Conservation (phyloP, 2,329 filamentous ascomycete genomes). For the Blastomyces gilchristii region DNA sequence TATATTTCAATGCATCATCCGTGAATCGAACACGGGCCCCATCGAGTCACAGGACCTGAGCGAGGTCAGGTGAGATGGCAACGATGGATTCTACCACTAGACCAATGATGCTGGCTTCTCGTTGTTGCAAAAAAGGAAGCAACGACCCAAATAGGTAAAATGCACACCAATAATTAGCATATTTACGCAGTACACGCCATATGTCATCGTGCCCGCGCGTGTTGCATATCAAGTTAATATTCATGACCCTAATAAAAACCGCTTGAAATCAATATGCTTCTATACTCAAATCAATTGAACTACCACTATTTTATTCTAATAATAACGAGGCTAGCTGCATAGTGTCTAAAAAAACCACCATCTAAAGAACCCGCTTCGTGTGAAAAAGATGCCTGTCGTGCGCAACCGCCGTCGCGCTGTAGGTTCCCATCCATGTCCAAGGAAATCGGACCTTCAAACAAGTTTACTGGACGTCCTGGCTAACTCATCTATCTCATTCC, state of each 20-base stretch:
- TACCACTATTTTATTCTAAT: background rate
- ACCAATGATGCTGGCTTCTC: slow-evolving; percentile 5
- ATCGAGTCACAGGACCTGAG: no score
- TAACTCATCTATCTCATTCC: background rate
- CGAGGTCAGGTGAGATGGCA: no score
- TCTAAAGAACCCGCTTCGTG: no score
- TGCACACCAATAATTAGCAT: no score
- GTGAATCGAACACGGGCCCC: slow-evolving; percentile 38
- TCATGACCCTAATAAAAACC: no score
- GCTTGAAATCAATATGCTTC: no score
- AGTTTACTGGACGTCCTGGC: background rate
- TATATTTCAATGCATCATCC: slow-evolving; percentile 29
- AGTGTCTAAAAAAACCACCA: no score
- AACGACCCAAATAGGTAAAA: no score
- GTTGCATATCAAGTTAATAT: no score
- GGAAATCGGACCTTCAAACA: background rate
- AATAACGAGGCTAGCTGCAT: background rate
- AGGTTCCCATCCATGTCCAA: background rate
- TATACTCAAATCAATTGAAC: background rate
- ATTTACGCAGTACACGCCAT: no score
- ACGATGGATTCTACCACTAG: background rate
- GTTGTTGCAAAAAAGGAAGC: no score
- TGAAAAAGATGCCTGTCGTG: slow-evolving; percentile 9
- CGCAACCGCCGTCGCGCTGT: slow-evolving; percentile 15
- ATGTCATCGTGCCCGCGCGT: no score